Percentiles rank a stretch among this genome's conserved stretches.
These are phyloP conservation scores for Botrytis cinerea DNA, from an alignment of 2,329 filamentous ascomycete species.

Conservation along the genomic window DNA sequence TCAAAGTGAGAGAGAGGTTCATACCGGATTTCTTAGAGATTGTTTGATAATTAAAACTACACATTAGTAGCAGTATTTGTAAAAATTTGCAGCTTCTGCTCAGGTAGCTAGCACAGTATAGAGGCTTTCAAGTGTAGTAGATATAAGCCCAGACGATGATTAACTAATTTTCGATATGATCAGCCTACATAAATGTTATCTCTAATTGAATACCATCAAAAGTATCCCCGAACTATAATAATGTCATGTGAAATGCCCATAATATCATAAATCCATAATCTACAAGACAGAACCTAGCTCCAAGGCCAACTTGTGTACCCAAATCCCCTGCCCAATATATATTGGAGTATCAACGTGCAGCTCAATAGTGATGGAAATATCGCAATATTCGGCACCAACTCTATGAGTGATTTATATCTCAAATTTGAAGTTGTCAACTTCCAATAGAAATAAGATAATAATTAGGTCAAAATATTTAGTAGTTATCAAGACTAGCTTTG, in stretches of 20 bases:
- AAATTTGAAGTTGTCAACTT: neutral
- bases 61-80: neutral
- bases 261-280: neutral
- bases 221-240: rapidly evolving
- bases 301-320: neutral
- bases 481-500: too few species aligned
- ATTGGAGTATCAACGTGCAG: rapidly evolving
- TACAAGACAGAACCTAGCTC: neutral
- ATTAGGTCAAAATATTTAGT: too few species aligned
- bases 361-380: neutral
- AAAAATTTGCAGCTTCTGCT: neutral
- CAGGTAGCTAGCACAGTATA: neutral
- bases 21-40: rapidly evolving
- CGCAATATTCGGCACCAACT: rapidly evolving
- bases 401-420: too few species aligned
- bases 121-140: neutral
- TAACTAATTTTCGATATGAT: neutral
- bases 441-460: too few species aligned
- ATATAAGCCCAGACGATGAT: neutral
- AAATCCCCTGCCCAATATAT: too few species aligned
- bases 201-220: neutral
- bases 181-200: rapidly evolving
- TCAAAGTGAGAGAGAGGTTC: neutral
- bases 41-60: neutral
- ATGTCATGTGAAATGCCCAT: neutral